Conservation (phyloP, 208 protist species). For the Porcisia hertigi region DNA sequence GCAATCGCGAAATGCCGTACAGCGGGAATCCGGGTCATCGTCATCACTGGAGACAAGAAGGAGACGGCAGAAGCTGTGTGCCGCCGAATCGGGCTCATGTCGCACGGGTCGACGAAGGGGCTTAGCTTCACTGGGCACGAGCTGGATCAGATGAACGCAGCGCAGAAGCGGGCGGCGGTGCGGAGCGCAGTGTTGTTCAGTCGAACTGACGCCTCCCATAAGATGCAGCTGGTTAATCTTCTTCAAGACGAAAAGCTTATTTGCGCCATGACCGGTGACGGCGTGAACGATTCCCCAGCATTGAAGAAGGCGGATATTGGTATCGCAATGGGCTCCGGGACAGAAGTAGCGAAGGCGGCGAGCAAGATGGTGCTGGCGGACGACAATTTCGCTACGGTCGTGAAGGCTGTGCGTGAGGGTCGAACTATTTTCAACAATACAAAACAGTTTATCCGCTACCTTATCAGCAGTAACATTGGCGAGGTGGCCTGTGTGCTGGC, state of each 20-base stretch:
- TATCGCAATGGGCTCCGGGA: slow-evolving; percentile 98
- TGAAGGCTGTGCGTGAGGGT: slow-evolving; percentile 95
- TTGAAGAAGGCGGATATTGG: slow-evolving; percentile 98
- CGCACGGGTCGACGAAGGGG: slow-evolving; percentile 27
- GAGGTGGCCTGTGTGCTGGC: slow-evolving; percentile 92
- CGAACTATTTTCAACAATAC: slow-evolving; percentile 97
- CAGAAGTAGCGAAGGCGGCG: slow-evolving; percentile 97
- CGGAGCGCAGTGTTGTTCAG: slow-evolving; percentile 78
- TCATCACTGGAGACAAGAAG: slow-evolving; percentile 97
- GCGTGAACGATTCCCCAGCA: slow-evolving; percentile 95
- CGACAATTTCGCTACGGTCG: slow-evolving; percentile 97
- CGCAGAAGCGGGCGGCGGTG: slow-evolving; percentile 58
- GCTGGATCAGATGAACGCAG: slow-evolving; percentile 64
- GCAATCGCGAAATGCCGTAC: slow-evolving; percentile 91
- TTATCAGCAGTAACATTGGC: slow-evolving; percentile 97
- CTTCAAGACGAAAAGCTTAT: slow-evolving; percentile 85
- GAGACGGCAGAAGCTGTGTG: slow-evolving; percentile 96
- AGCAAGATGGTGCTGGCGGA: slow-evolving; percentile 96
- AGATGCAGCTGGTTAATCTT: slow-evolving; percentile 85
- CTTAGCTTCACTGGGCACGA: slow-evolving; percentile 77
- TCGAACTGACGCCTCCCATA: slow-evolving; percentile 84
- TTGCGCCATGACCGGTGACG: slow-evolving; percentile 92
- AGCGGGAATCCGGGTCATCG: slow-evolving; percentile 97
- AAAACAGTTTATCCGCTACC: slow-evolving; percentile 98
- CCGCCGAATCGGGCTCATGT: slow-evolving; percentile 93